Conservation (phyloP, 768 basidiomycete species). For the Cystobasidium ongulense region DNA sequence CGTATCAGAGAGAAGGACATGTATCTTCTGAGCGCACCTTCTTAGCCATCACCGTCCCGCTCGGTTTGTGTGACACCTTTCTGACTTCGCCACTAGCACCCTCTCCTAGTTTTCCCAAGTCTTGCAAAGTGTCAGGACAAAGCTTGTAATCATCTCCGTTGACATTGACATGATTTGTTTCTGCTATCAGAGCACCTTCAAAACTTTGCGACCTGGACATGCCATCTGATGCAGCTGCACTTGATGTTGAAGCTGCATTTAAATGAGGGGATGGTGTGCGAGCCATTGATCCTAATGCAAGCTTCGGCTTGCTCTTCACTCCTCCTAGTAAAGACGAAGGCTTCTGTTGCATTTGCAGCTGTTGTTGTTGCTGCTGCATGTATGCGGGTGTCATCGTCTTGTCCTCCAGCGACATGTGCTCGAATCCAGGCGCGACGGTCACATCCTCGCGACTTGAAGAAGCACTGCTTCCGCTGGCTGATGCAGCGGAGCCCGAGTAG, state of each 20-base stretch:
- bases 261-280: background rate
- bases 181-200: constrained; percentile 19
- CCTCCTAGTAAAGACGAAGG: background rate
- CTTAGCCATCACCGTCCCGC: constrained; percentile 73
- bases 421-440: constrained; percentile 1
- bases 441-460: background rate
- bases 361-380: background rate
- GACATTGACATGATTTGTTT: background rate
- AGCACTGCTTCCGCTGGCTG: background rate
- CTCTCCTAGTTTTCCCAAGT: constrained; percentile 64
- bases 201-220: background rate
- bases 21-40: constrained; percentile 55
- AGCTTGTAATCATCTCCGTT: constrained; percentile 25
- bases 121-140: constrained; percentile 30
- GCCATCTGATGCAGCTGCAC: background rate
- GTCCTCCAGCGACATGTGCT: constrained; percentile 15
- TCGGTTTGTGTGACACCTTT: constrained; percentile 77
- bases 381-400: constrained; percentile 7
- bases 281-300: background rate
- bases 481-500: background rate
- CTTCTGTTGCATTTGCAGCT: background rate
- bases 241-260: constrained; percentile 1
- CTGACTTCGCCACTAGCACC: constrained; percentile 95
- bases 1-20: no score
- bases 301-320: background rate